Evolutionary conservation across 768 basidiomycete species (phyloP).

Genomic region (Boletus rubroflammeus): DNA sequence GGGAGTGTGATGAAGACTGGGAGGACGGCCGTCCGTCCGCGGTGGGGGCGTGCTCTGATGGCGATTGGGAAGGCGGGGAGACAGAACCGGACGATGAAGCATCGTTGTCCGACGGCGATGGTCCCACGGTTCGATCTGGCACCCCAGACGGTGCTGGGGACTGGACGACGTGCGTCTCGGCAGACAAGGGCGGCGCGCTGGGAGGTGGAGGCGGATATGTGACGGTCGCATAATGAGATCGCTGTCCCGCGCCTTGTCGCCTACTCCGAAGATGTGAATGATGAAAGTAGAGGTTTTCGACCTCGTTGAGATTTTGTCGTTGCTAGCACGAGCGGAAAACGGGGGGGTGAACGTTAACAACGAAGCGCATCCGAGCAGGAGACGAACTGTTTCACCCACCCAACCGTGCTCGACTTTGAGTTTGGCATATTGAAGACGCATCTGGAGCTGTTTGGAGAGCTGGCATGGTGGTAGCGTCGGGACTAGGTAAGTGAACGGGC

Average conservation of each 20-base stretch:
- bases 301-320: constrained; percentile 75
- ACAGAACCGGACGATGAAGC: neutral
- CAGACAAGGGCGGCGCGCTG: neutral
- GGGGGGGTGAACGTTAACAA: neutral
- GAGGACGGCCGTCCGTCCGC: neutral
- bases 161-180: constrained; percentile 5
- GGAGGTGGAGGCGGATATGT: neutral
- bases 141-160: constrained; percentile 13
- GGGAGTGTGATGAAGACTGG: neutral
- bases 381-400: constrained; percentile 44
- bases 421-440: constrained; percentile 72
- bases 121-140: constrained; percentile 15
- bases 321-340: constrained; percentile 43
- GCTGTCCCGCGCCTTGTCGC: constrained; percentile 12
- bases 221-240: constrained; percentile 16
- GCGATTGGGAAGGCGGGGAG: constrained; percentile 5
- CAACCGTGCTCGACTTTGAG: constrained; percentile 81
- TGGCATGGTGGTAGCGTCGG: constrained; percentile 20
- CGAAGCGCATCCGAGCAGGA: neutral
- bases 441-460: constrained; percentile 69
- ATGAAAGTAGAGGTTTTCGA: constrained; percentile 79
- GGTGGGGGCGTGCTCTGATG: neutral
- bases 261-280: constrained; percentile 52
- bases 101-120: constrained; percentile 2
- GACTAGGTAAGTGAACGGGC: neutral